These are phyloP conservation scores for Fusarium veterinarium DNA, from an alignment of 2,329 filamentous ascomycete genomes.

Conservation along the genomic window DNA sequence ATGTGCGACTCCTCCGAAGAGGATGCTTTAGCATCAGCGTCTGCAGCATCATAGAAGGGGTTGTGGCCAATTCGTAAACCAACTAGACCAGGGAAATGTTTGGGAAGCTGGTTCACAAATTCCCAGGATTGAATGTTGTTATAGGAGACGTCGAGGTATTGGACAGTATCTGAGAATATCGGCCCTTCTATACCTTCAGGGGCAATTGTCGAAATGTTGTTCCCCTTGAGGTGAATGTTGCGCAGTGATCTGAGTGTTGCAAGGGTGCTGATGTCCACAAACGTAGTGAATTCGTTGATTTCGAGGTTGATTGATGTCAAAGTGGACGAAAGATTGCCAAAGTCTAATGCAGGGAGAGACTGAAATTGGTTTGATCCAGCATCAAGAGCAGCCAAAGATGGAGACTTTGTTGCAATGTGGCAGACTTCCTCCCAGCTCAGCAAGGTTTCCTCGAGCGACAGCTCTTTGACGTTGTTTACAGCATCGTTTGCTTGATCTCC, in stretches of 20 bases:
- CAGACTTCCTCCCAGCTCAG: conserved; percentile 74
- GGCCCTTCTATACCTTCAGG: conserved; percentile 48
- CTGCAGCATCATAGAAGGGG: conserved; percentile 75
- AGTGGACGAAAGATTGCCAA: conserved; percentile 57
- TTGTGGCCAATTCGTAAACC: conserved; percentile 87
- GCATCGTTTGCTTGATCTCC: conserved; percentile 47
- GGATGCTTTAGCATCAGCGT: conserved; percentile 55
- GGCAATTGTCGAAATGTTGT: conserved; percentile 68
- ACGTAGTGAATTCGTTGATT: conserved; percentile 73
- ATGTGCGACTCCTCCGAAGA: conserved; percentile 86
- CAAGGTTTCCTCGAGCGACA: conserved; percentile 75
- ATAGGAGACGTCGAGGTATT: conserved; percentile 78
- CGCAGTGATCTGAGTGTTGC: conserved; percentile 62
- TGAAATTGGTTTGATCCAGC: conserved; percentile 70
- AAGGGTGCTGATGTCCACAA: conserved; percentile 69
- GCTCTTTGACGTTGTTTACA: conserved; percentile 65
- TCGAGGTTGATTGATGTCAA: conserved; percentile 76
- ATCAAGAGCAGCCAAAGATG: conserved; percentile 60
- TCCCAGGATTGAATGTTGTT: conserved; percentile 77
- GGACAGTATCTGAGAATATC: conserved; percentile 65
- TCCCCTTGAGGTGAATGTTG: conserved; percentile 79
- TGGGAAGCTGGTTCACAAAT: conserved; percentile 76
- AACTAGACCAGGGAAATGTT: conserved; percentile 77
- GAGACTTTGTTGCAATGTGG: conserved; percentile 65
- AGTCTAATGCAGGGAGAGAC: conserved; percentile 57